Conservation (phyloP, 2,329 filamentous ascomycete species). For the Talaromyces verruculosus region DNA sequence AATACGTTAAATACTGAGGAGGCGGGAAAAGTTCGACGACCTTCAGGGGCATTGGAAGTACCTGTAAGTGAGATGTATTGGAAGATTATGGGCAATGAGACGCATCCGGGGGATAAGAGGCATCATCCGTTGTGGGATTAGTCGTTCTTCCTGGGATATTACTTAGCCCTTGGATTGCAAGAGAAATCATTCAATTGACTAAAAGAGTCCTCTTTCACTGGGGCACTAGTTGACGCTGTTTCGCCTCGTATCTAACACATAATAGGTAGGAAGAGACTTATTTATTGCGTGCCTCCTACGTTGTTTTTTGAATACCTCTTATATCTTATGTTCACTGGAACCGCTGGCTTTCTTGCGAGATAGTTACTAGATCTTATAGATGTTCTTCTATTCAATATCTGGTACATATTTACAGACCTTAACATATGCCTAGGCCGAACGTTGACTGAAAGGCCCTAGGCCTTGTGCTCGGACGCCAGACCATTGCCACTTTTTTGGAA, state of each 20-base stretch:
- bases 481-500: not conserved
- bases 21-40: conserved; percentile 15
- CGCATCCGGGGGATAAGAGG: conserved; percentile 17
- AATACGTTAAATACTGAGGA: conserved; percentile 20
- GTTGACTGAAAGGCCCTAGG: not conserved
- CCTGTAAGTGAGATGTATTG: conserved; percentile 20
- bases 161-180: not conserved
- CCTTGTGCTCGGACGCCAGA: not conserved
- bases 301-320: no score
- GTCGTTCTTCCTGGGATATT: not conserved
- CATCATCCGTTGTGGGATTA: conserved; percentile 19
- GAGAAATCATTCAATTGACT: no score
- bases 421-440: not conserved
- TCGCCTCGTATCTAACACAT: no score
- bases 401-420: not conserved
- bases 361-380: no score
- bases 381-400: not conserved
- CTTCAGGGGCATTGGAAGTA: conserved; percentile 15
- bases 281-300: no score
- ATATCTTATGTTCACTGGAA: no score
- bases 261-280: no score
- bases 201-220: no score
- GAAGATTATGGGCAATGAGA: conserved; percentile 20
- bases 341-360: no score
- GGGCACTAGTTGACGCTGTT: no score